Evolutionary conservation across 345 rosid genomes (phyloP).

Genomic region (Adansonia digitata): DNA sequence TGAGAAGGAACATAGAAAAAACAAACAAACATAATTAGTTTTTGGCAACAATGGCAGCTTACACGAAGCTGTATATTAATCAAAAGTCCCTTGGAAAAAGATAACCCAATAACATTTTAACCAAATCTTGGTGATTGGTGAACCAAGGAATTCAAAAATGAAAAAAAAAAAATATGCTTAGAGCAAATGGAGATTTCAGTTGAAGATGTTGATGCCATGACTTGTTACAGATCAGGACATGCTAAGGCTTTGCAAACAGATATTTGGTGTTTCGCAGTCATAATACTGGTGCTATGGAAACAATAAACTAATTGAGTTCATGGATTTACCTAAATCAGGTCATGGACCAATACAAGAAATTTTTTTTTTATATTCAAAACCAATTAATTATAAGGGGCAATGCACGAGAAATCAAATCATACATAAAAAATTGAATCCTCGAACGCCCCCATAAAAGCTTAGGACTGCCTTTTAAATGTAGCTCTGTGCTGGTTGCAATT

Average conservation of each 20-base stretch:
- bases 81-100: not conserved
- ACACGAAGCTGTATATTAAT: not conserved
- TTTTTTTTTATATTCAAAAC: too few species aligned
- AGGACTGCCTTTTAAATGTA: not conserved
- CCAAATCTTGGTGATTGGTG: not conserved
- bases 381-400: too few species aligned
- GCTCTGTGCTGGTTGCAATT: not conserved
- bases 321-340: too few species aligned
- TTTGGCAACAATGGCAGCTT: conserved; percentile 1
- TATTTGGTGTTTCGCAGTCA: not conserved
- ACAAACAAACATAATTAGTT: not conserved
- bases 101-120: not conserved
- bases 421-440: too few species aligned
- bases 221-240: not conserved
- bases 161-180: not conserved
- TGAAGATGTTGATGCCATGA: not conserved
- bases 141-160: not conserved
- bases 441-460: too few species aligned
- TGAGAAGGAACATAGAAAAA: not conserved
- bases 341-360: too few species aligned
- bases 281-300: too few species aligned
- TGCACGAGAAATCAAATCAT: too few species aligned
- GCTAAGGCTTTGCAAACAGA: not conserved
- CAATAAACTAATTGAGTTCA: too few species aligned
- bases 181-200: not conserved